These are phyloP conservation scores for Sophora flavescens DNA, from an alignment of 306 rosid genomes.

Conservation along the genomic window DNA sequence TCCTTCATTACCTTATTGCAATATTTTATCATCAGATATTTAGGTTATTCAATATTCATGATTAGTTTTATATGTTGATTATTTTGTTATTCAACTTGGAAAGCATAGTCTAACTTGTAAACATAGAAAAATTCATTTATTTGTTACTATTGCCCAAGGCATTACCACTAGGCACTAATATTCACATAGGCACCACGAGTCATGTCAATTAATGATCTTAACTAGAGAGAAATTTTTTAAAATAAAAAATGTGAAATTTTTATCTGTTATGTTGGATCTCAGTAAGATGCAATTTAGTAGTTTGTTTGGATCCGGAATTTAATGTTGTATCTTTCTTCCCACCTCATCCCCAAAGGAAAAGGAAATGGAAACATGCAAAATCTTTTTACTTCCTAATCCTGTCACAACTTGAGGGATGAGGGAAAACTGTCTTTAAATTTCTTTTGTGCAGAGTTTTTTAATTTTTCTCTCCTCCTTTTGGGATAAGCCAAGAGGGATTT, in stretches of 20 bases:
- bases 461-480: no score
- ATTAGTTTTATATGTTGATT: neutral
- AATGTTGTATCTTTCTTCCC: neutral
- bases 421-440: constrained; percentile 10
- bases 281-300: neutral
- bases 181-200: neutral
- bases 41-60: neutral
- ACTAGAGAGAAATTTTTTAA: neutral
- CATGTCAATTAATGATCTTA: neutral
- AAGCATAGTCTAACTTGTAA: neutral
- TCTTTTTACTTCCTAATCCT: neutral
- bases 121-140: neutral
- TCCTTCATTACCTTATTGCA: neutral
- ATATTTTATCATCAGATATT: neutral
- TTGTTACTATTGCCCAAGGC: neutral
- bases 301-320: neutral
- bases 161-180: neutral
- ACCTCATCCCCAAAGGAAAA: neutral
- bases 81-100: neutral
- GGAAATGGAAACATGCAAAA: neutral
- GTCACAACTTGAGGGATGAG: constrained; percentile 5
- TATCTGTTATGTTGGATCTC: neutral
- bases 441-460: neutral
- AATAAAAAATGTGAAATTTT: neutral
- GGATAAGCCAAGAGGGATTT: neutral